Percentiles rank a stretch among this genome's conserved stretches.
Evolutionary conservation across 768 basidiomycete species (phyloP).

Genomic region (Terana coerulea): DNA sequence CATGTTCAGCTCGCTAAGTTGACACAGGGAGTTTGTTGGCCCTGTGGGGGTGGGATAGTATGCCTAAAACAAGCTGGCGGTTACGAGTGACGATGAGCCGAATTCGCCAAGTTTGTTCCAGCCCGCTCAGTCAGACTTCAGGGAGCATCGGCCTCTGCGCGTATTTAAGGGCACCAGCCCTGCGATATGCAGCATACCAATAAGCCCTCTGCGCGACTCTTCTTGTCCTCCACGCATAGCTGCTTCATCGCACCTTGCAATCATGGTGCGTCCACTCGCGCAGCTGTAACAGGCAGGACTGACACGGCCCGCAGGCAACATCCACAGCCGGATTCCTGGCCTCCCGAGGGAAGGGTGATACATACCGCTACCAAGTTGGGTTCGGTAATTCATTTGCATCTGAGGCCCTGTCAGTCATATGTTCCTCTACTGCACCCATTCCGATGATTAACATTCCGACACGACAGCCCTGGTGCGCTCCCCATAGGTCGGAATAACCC

Average conservation of each 20-base stretch:
- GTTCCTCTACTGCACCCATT: slow-evolving; percentile 8
- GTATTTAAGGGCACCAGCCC: no score
- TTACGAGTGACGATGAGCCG: neutral
- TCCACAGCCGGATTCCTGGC: slow-evolving; percentile 8
- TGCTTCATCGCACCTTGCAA: neutral
- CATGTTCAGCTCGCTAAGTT: neutral
- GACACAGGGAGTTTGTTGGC: neutral
- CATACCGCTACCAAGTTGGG: slow-evolving; percentile 27
- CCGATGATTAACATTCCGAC: neutral
- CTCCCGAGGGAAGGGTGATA: slow-evolving; percentile 14
- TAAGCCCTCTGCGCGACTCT: no score
- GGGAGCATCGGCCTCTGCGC: no score
- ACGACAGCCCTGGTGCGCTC: slow-evolving; percentile 47
- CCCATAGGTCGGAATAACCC: slow-evolving; percentile 59
- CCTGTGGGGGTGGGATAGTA: neutral
- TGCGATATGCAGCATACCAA: no score
- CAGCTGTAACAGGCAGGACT: neutral
- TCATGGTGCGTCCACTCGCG: neutral
- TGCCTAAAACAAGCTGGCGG: neutral
- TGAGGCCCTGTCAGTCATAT: slow-evolving; percentile 18
- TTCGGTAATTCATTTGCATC: slow-evolving; percentile 27
- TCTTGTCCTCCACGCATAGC: neutral
- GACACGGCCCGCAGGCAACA: slow-evolving; percentile 6
- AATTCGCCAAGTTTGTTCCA: neutral
- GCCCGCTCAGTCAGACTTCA: no score